Conservation (phyloP, 176 grass and related monocot species). For the Paspalum vaginatum region DNA sequence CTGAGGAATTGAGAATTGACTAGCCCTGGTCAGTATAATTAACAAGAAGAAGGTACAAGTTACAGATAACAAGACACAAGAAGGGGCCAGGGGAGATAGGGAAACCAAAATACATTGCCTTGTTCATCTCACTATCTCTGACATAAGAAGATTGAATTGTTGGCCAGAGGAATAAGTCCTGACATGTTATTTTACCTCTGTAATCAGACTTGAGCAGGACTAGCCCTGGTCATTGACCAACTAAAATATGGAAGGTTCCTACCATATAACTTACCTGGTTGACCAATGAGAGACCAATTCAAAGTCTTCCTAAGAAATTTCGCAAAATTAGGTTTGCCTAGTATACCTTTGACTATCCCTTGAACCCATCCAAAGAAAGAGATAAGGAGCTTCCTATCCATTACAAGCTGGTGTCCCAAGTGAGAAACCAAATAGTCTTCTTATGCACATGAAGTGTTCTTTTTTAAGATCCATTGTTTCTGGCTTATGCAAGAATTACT, state of each 20-base stretch:
- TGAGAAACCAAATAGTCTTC: neutral
- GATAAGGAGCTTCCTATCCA: constrained; percentile 17
- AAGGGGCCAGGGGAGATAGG: too few species aligned
- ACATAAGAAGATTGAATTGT: constrained; percentile 4
- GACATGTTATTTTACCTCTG: constrained; percentile 28
- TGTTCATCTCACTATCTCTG: constrained; percentile 11
- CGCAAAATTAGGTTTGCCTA: neutral
- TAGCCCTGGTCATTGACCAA: constrained; percentile 18
- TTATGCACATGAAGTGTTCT: neutral
- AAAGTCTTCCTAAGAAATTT: neutral
- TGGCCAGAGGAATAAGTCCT: constrained; percentile 5
- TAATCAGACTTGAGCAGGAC: neutral
- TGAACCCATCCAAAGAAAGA: constrained; percentile 33
- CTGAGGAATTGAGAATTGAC: neutral
- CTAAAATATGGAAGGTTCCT: constrained; percentile 29
- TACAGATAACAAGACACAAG: too few species aligned
- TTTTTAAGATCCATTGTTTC: neutral
- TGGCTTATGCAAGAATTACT: neutral
- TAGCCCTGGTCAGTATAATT: too few species aligned
- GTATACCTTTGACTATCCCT: constrained; percentile 2
- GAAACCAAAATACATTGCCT: neutral
- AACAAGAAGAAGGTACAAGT: too few species aligned
- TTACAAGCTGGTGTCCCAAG: neutral
- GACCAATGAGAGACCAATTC: constrained; percentile 32
- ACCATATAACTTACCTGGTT: constrained; percentile 3